These are phyloP conservation scores for Sporothrix brunneoviolacea DNA, from an alignment of 2,329 filamentous ascomycete genomes.

Conservation along the genomic window DNA sequence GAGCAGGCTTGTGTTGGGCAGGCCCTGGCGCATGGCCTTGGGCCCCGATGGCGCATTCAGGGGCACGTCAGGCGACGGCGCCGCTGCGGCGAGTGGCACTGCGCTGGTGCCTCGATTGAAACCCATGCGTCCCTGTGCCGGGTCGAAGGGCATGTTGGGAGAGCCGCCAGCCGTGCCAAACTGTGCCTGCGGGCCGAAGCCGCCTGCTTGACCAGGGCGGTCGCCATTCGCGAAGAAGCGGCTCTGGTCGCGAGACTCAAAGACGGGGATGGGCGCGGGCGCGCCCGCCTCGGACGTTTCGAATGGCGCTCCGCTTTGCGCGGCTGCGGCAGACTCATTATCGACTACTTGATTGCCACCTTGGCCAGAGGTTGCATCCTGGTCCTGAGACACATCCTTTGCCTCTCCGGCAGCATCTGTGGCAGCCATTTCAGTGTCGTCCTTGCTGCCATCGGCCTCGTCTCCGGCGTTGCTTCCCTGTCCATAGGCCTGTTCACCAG, in stretches of 20 bases:
- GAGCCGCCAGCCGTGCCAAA: slow-evolving; percentile 1
- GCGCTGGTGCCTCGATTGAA: neutral
- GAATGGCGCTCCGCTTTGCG: slow-evolving; percentile 12
- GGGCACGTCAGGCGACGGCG: slow-evolving; percentile 34
- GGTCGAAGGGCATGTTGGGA: neutral
- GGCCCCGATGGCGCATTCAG: slow-evolving; percentile 83
- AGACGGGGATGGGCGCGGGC: slow-evolving; percentile 6
- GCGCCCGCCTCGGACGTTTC: neutral
- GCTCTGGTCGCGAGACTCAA: slow-evolving; percentile 7
- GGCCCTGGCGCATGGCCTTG: slow-evolving; percentile 85
- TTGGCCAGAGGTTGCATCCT: neutral
- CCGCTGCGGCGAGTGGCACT: slow-evolving; percentile 13
- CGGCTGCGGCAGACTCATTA: too few species aligned
- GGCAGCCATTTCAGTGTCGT: neutral
- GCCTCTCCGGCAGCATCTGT: neutral
- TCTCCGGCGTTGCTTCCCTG: too few species aligned
- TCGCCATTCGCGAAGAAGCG: neutral
- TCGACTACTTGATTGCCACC: too few species aligned
- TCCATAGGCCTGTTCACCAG: neutral
- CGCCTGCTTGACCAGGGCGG: neutral
- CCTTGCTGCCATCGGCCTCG: neutral
- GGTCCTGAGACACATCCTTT: neutral
- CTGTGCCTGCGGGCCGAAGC: neutral
- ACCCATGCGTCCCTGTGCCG: neutral
- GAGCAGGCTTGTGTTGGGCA: slow-evolving; percentile 73